A percentile compares a stretch with the other conserved stretches of the same genome.
These are phyloP conservation scores for Apiotrichum sp. DNA, from an alignment of 1,284 basidiomycete species.

Conservation along the genomic window DNA sequence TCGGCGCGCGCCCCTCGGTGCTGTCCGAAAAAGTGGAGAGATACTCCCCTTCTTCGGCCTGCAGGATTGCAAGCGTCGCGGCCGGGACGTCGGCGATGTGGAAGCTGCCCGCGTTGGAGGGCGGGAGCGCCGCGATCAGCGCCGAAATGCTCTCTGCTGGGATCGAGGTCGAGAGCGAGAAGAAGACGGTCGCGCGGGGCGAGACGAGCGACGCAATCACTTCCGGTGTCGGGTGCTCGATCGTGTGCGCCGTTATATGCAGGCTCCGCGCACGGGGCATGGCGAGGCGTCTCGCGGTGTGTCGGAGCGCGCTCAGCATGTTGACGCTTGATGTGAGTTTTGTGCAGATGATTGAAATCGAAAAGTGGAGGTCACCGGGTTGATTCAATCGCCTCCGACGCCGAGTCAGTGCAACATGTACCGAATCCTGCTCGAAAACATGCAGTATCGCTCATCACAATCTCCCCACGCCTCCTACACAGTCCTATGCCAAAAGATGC, in stretches of 20 bases:
- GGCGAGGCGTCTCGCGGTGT: not conserved
- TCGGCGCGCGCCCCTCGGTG: conserved; percentile 28
- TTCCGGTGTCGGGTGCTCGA: conserved; percentile 19
- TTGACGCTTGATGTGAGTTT: not conserved
- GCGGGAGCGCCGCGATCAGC: conserved; percentile 18
- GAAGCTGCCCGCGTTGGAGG: conserved; percentile 26
- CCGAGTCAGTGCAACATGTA: too few relatives aligned
- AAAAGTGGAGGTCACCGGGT: too few relatives aligned
- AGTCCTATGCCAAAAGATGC: conserved; percentile 2
- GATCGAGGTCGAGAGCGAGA: conserved; percentile 34
- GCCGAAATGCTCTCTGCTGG: conserved; percentile 12
- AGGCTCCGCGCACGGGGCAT: not conserved
- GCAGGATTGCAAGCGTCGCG: conserved; percentile 32
- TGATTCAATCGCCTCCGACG: too few relatives aligned
- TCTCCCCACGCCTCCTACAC: not conserved
- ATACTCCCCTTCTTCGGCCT: conserved; percentile 4
- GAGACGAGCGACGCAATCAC: not conserved
- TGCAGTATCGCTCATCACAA: not conserved
- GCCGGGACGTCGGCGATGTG: conserved; percentile 20
- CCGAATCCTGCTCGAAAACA: too few relatives aligned
- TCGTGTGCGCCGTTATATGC: conserved; percentile 20
- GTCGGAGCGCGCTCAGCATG: not conserved
- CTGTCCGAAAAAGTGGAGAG: conserved; percentile 18
- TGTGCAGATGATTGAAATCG: not conserved
- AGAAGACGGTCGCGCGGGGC: conserved; percentile 16